phyloP scores from a whole-genome alignment of 371 early-diverging fungal genomes.

The Smittium mucronatum region DNA sequence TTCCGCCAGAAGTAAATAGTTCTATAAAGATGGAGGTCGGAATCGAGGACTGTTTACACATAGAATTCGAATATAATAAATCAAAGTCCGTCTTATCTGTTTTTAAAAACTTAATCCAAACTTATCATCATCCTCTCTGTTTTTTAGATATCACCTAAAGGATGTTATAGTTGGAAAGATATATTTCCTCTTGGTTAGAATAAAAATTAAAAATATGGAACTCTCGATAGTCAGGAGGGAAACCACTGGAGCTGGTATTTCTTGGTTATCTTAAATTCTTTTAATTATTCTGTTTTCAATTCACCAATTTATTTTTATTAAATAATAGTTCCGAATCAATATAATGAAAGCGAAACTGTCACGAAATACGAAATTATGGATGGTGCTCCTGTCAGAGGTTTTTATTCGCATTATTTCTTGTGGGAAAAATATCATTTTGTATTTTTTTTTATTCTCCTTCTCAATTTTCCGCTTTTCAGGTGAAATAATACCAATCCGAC shows the following conservation, averaged over 20 bases:
- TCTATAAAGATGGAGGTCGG: constrained; percentile 94
- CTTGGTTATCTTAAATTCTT: background rate
- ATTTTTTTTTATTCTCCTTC: no score
- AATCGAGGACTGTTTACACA: constrained; percentile 88
- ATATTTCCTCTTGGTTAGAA: constrained; percentile 94
- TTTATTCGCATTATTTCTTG: no score
- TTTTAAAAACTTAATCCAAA: background rate
- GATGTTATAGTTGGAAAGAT: constrained; percentile 98
- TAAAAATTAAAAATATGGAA: constrained; percentile 98
- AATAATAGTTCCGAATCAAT: constrained; percentile 87
- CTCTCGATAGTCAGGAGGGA: constrained; percentile 95
- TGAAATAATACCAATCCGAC: constrained; percentile 95
- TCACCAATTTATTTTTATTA: no score
- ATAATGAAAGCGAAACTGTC: constrained; percentile 94
- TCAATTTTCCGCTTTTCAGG: no score
- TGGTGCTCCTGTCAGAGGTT: constrained; percentile 90
- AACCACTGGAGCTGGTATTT: constrained; percentile 58
- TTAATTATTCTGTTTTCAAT: no score
- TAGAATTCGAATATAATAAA: constrained; percentile 91
- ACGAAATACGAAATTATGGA: constrained; percentile 99
- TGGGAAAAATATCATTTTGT: no score
- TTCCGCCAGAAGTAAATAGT: constrained; percentile 73
- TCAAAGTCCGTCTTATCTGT: constrained; percentile 51
- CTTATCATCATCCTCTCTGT: no score
- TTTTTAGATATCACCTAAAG: constrained; percentile 76